A percentile compares a stretch with the other conserved stretches of the same genome.
phyloP scores from a whole-genome alignment of 192 early-diverging fungal species.

The Mortierella hygrophila region DNA sequence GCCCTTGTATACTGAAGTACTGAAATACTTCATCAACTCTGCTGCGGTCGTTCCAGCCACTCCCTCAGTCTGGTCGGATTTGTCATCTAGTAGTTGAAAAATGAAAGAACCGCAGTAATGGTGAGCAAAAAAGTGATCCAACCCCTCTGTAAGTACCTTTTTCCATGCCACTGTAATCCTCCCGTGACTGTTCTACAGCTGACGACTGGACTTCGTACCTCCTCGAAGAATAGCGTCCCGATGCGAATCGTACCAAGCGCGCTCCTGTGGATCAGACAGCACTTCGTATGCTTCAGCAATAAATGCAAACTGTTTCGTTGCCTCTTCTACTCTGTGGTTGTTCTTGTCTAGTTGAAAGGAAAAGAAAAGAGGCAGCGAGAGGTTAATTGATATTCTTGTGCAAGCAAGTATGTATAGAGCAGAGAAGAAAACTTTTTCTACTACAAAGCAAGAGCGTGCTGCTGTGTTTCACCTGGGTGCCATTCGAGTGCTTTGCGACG shows the following conservation, averaged over 20 bases:
- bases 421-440: not conserved
- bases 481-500: conserved; percentile 79
- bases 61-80: conserved; percentile 60
- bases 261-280: conserved; percentile 92
- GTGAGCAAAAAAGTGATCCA: not conserved
- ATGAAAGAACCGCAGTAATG: not conserved
- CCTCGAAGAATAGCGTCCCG: conserved; percentile 92
- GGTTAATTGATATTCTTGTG: not conserved
- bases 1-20: conserved; percentile 75
- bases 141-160: not conserved
- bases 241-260: conserved; percentile 95
- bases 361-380: not conserved
- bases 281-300: conserved; percentile 96
- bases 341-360: conserved; percentile 81
- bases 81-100: conserved; percentile 56
- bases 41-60: conserved; percentile 70
- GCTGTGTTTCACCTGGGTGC: conserved; percentile 74
- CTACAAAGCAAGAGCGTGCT: not conserved
- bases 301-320: conserved; percentile 88
- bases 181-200: not conserved
- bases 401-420: not conserved
- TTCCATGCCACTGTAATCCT: not conserved
- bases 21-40: conserved; percentile 87
- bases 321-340: conserved; percentile 82
- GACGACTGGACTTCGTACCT: conserved; percentile 54